These are phyloP conservation scores for Amanita inopinata DNA, from an alignment of 768 basidiomycete genomes.

Conservation along the genomic window DNA sequence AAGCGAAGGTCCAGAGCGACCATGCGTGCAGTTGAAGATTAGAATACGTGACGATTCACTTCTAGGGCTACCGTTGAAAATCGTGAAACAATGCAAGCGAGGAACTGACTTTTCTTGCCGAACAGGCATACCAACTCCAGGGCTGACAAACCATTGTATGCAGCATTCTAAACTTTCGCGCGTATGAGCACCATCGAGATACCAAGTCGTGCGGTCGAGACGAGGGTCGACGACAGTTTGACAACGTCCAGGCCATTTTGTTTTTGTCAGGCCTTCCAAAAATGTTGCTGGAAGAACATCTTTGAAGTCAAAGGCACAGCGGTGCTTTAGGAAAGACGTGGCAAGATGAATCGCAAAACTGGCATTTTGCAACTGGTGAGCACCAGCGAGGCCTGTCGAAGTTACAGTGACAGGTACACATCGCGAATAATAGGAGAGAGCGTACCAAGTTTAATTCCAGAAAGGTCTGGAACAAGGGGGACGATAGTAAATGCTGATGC, in stretches of 20 bases:
- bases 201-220: slow-evolving; percentile 58
- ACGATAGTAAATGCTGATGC: slow-evolving; percentile 63
- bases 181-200: slow-evolving; percentile 94
- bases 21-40: slow-evolving; percentile 93
- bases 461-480: slow-evolving; percentile 38
- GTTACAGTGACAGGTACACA: slow-evolving; percentile 4
- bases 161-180: slow-evolving; percentile 82
- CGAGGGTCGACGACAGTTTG: slow-evolving; percentile 66
- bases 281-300: slow-evolving; percentile 41
- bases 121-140: slow-evolving; percentile 36
- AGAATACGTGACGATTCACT: slow-evolving; percentile 42
- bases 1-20: slow-evolving; percentile 72
- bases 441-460: slow-evolving; percentile 53
- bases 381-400: slow-evolving; percentile 66
- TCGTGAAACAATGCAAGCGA: slow-evolving; percentile 5
- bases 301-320: slow-evolving; percentile 18
- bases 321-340: slow-evolving; percentile 50
- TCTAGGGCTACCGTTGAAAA: slow-evolving; percentile 11
- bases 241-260: slow-evolving; percentile 93
- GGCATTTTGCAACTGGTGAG: slow-evolving; percentile 85
- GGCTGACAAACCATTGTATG: slow-evolving; percentile 77
- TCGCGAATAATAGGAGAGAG: slow-evolving; percentile 1
- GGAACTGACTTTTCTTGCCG: slow-evolving; percentile 9
- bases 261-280: slow-evolving; percentile 49
- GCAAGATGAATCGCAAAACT: slow-evolving; percentile 72